These are phyloP conservation scores for Penicillium lividum DNA, from an alignment of 495 filamentous ascomycete species.

Conservation along the genomic window DNA sequence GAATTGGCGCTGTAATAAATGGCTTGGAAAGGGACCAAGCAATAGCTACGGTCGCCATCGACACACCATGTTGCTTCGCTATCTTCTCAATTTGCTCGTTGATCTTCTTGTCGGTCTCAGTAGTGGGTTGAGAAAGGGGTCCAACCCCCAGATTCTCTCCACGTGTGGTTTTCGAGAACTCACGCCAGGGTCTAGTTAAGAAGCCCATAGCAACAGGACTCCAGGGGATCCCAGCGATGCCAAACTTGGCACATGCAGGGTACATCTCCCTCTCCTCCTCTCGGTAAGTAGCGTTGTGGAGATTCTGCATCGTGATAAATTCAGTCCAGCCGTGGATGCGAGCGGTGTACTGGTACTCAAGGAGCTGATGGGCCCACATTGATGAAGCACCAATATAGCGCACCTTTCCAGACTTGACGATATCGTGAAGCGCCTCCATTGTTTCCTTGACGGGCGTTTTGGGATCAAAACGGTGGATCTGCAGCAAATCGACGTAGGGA, in stretches of 20 bases:
- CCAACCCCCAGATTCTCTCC: constrained; percentile 13
- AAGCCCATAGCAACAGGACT: constrained; percentile 49
- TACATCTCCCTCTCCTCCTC: constrained; percentile 82
- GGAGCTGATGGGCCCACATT: constrained; percentile 71
- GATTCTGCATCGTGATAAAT: constrained; percentile 77
- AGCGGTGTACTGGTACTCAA: constrained; percentile 62
- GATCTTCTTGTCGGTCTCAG: constrained; percentile 34
- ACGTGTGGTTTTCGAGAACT: constrained; percentile 18
- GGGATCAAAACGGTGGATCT: constrained; percentile 64
- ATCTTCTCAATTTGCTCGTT: constrained; percentile 60
- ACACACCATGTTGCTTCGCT: constrained; percentile 56
- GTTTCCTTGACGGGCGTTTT: constrained; percentile 65
- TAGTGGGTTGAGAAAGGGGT: background rate
- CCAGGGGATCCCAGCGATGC: constrained; percentile 63
- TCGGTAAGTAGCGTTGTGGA: constrained; percentile 69
- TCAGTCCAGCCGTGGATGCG: constrained; percentile 69
- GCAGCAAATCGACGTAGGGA: constrained; percentile 70
- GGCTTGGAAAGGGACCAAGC: constrained; percentile 61
- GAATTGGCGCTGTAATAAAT: constrained; percentile 56
- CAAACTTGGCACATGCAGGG: constrained; percentile 63
- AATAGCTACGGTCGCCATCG: constrained; percentile 62
- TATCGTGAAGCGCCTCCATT: constrained; percentile 70
- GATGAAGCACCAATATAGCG: constrained; percentile 68
- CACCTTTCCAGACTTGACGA: constrained; percentile 64
- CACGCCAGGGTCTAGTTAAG: constrained; percentile 37